Percentiles rank a stretch among this genome's conserved stretches.
Evolutionary conservation across 2,329 filamentous ascomycete genomes (phyloP).

Genomic region (Tolypocladium cylindrosporum): DNA sequence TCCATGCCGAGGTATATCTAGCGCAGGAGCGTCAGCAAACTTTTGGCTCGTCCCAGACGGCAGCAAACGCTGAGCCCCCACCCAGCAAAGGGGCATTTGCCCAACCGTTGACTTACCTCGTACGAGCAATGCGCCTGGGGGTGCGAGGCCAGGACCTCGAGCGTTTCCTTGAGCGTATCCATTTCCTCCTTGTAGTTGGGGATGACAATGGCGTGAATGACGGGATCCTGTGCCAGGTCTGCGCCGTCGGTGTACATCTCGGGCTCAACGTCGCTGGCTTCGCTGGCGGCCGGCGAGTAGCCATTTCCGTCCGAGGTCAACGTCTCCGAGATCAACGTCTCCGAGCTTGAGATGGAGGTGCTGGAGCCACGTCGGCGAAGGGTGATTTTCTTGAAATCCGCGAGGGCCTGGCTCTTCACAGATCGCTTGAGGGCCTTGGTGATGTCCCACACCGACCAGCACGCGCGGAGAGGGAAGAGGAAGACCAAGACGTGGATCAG

Average conservation of each 20-base stretch:
- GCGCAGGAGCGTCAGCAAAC: background rate
- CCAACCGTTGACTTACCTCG: slow-evolving; percentile 45
- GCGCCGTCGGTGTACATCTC: slow-evolving; percentile 36
- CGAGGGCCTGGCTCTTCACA: slow-evolving; percentile 32
- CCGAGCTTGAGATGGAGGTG: slow-evolving; percentile 45
- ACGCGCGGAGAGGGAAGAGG: slow-evolving; percentile 51
- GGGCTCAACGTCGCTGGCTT: slow-evolving; percentile 39
- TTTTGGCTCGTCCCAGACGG: slow-evolving; percentile 2
- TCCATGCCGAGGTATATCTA: slow-evolving; percentile 68
- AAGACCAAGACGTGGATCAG: slow-evolving; percentile 55
- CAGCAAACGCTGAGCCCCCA: background rate
- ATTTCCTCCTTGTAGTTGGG: slow-evolving; percentile 68
- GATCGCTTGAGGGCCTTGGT: slow-evolving; percentile 38
- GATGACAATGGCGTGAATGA: slow-evolving; percentile 58
- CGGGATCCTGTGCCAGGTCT: slow-evolving; percentile 26
- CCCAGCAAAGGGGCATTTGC: background rate
- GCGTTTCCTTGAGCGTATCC: slow-evolving; percentile 56
- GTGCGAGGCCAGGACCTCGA: slow-evolving; percentile 60
- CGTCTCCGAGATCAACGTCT: slow-evolving; percentile 43
- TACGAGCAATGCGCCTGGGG: slow-evolving; percentile 53
- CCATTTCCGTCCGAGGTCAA: slow-evolving; percentile 32
- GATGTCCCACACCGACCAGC: slow-evolving; percentile 50
- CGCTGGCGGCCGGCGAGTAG: slow-evolving; percentile 37
- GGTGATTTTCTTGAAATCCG: slow-evolving; percentile 33
- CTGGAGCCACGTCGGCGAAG: slow-evolving; percentile 41